Conservation (phyloP, 2,329 filamentous ascomycete genomes). For the Fusarium vanettenii region DNA sequence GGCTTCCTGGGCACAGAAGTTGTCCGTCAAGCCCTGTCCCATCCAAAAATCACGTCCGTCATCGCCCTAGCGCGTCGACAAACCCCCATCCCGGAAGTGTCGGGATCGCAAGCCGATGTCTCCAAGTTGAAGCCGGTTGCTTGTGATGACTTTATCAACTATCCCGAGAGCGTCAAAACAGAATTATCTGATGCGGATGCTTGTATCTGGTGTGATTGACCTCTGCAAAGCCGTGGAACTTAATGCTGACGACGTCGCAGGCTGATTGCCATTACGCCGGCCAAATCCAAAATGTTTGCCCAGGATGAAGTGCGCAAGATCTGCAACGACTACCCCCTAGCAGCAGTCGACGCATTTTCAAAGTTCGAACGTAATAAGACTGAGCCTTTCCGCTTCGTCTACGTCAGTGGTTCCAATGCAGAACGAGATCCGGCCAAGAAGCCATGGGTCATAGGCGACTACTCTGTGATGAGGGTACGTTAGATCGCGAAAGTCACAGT, state of each 20-base stretch:
- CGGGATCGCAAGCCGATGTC: slow-evolving; percentile 36
- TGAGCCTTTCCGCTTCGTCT: slow-evolving; percentile 59
- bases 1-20: slow-evolving; percentile 57
- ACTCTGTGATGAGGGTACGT: slow-evolving; percentile 60
- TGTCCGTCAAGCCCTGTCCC: slow-evolving; percentile 54
- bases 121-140: slow-evolving; percentile 55
- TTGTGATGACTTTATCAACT: slow-evolving; percentile 54
- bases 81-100: slow-evolving; percentile 42
- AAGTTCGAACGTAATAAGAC: slow-evolving; percentile 36
- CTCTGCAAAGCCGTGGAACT: too few relatives aligned
- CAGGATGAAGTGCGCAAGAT: slow-evolving; percentile 54
- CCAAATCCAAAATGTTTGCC: slow-evolving; percentile 43
- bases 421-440: slow-evolving; percentile 59
- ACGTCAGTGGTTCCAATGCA: slow-evolving; percentile 58
- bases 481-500: not conserved
- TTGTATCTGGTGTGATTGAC: slow-evolving; percentile 54
- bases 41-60: slow-evolving; percentile 52
- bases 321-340: slow-evolving; percentile 51
- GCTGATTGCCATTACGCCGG: slow-evolving; percentile 56
- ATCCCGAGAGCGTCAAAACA: slow-evolving; percentile 52
- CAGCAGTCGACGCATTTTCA: slow-evolving; percentile 50
- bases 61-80: slow-evolving; percentile 55
- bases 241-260: not conserved
- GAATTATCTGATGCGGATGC: slow-evolving; percentile 55
- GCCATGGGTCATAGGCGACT: slow-evolving; percentile 52